Base-by-base conservation (phyloP, 1,139 yeast genomes). In the Diutina rugosa region DNA sequence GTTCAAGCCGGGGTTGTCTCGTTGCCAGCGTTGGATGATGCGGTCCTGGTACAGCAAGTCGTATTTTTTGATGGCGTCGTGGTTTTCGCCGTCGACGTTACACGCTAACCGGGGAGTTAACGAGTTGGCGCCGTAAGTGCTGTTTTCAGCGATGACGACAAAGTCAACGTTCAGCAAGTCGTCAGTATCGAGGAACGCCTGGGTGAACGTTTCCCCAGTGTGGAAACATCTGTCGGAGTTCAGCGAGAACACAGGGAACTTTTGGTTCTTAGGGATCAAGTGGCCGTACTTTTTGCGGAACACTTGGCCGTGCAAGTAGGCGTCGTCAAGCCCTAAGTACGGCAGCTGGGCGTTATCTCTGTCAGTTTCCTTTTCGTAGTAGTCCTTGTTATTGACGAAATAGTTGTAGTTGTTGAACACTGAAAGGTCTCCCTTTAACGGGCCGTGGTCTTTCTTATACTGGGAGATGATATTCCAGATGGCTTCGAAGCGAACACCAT, bases 341-440 rank as follows among this genome's bases (percentile, higher is more conserved):
- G 60, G 56, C n/a, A 61, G 60, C 51, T 61, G 59, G 26, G 62
- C 59, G 57, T 61, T 61, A 52, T n/a, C n/a, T n/a, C 62, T 54
- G 9, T 59, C 55, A 14, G 62, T 59, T 41, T 60, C 63, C 58
- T 60, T 60, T 56, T 61, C 63, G 56, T 60, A 61, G 51, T 48
- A 57, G 28, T 56, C 51, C 52, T 44, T 41, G 58, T 60, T 57
- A 28, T 57, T 16, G n/a, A 61, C 62, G 49, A 60, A 61, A 58
- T 57, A 61, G 8, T 58, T 56, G 59, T 61, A 60, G 58, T 60
- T 60, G 56, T 61, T 59, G 52, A 61, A 56, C 35, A 60, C 60
- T n/a, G 58, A 59, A 58, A 61, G 59, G 26, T 59, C 62, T 21
- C 62, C 62, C 16, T 46, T 56, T 38, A 59, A 60, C 9, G 6